Evolutionary conservation across 176 grass and related monocot species (phyloP).

Genomic region (Musa schizocarpa): DNA sequence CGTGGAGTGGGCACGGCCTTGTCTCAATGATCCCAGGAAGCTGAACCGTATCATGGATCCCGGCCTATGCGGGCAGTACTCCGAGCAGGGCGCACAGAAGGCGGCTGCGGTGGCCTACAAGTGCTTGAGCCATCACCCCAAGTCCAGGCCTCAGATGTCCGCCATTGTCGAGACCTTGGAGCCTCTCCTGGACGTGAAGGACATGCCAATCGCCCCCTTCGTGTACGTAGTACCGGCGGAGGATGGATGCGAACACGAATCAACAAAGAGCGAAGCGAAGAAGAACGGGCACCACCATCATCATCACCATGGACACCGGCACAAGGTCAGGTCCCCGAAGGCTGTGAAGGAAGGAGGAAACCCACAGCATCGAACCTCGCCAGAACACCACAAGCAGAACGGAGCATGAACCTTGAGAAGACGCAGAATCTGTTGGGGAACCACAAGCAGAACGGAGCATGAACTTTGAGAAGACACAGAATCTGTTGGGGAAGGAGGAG

Average conservation of each 20-base stretch:
- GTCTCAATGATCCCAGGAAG: conserved; percentile 47
- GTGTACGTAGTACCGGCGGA: conserved; percentile 40
- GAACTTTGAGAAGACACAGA: no score
- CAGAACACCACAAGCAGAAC: no score
- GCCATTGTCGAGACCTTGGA: conserved; percentile 58
- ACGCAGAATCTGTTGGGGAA: no score
- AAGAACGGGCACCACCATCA: not conserved
- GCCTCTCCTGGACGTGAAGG: conserved; percentile 54
- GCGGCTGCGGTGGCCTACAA: conserved; percentile 60
- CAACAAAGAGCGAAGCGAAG: not conserved
- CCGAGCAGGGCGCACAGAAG: conserved; percentile 47
- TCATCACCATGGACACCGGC: not conserved
- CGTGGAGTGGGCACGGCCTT: conserved; percentile 60
- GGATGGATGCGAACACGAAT: not conserved
- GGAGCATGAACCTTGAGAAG: no score
- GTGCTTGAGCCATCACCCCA: conserved; percentile 58
- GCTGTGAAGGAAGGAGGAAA: not conserved
- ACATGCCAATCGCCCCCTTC: conserved; percentile 35
- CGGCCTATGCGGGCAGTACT: conserved; percentile 59
- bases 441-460: no score
- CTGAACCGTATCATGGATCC: conserved; percentile 66
- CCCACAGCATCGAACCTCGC: no score
- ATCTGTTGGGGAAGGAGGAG: no score
- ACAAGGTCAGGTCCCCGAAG: conserved; percentile 3
- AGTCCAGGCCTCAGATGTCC: conserved; percentile 75